Evolutionary conservation across 306 rosid species (phyloP), one percentile per base, ranked within the genome.

Genomic region (Cicer pinnatifidum): DNA sequence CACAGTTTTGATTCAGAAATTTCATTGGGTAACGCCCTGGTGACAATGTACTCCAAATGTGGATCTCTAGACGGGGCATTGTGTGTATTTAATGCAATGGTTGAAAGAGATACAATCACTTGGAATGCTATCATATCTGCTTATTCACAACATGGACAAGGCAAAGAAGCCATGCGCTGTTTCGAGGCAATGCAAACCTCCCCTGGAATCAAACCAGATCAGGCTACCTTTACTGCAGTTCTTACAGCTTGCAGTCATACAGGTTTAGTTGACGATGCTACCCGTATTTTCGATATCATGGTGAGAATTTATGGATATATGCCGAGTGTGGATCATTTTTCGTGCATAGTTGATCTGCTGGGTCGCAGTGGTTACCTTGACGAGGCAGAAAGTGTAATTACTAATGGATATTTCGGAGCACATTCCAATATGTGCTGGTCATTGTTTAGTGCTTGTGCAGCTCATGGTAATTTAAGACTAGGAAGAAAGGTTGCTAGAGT

Each of bases 81-180:
- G 77, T 80, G 78, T 72, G 92, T 88, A 62, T 90, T 90, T 75
- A 65, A 82, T 66, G 85, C 82, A 44, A 92, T 90, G 97, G 63
- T 45, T 6, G 78, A 82, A 73, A 90, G 84, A 77, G 94, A 92
- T 58, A 80, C 75, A 12, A 78, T 90, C 78, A 84, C 98, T 11
- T 89, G 93, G 91, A 92, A 90, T 79, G 84, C 98, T 79, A 64
- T 92, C 11, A 81, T 92, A 83, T 88, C 98, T 60, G 96, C 91
- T 43, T 88, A 84, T 64, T 90, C 89, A 2, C 91, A 87, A 53
- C 92, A 92, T 28, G 98, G 98, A 78, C 75, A 69, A 75, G 96
- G 94, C 37, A 48, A 87, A 75, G 92, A 87, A 38, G 98, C 92
- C 0, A 81, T 92, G 77, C 28, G 11, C 60, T 80, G 83, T 73